These are phyloP conservation scores for Carpinus viminea DNA, from an alignment of 306 rosid genomes.

Conservation along the genomic window DNA sequence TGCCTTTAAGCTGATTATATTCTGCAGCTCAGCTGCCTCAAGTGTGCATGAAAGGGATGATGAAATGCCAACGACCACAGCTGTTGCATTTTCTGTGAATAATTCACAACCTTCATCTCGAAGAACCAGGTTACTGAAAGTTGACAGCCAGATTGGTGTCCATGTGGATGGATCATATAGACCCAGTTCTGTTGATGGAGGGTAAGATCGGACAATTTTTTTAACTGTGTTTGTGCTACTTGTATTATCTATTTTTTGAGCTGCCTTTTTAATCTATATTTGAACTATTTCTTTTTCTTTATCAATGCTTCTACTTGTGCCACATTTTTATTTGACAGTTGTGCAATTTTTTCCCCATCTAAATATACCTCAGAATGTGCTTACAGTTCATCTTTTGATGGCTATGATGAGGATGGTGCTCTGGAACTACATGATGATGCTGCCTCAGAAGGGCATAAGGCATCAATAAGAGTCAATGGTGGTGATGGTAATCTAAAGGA, in stretches of 20 bases:
- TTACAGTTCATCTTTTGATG: conserved; percentile 81
- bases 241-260: conserved; percentile 6
- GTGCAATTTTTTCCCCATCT: not conserved
- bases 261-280: conserved; percentile 7
- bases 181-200: conserved; percentile 72
- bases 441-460: conserved; percentile 51
- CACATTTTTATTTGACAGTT: not conserved
- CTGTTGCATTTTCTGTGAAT: conserved; percentile 60
- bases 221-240: conserved; percentile 29
- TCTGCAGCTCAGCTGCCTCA: conserved; percentile 70
- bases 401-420: conserved; percentile 72
- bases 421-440: conserved; percentile 59
- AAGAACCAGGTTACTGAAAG: conserved; percentile 85
- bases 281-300: conserved; percentile 13
- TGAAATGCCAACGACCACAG: conserved; percentile 83
- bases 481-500: conserved; percentile 57
- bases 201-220: conserved; percentile 59
- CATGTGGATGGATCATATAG: conserved; percentile 75
- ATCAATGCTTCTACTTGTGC: conserved; percentile 1
- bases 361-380: conserved; percentile 20
- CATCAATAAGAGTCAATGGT: conserved; percentile 53
- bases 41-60: conserved; percentile 73
- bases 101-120: conserved; percentile 85
- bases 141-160: conserved; percentile 62
- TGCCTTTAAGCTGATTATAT: conserved; percentile 33